Evolutionary conservation across 1,139 yeast genomes (phyloP), one percentile per base, ranked within the genome.

Genomic region (Hanseniaspora uvarum): DNA sequence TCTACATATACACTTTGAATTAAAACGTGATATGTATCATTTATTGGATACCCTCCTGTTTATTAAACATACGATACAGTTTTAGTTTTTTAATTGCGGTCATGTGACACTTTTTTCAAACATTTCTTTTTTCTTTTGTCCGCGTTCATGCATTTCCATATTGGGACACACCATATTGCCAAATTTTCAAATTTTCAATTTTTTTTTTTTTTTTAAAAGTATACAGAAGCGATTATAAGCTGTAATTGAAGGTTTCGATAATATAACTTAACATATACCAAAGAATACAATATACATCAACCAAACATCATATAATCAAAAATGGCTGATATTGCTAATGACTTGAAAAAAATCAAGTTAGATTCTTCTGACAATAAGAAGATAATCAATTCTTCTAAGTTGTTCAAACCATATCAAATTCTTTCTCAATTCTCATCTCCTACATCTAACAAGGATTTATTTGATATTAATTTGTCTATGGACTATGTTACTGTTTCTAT

Each of bases 371-470:
- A 36, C 12, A 12, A 26, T 6, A 37, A 38, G 5, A 44, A 19
- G 23, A 21, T 44, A 12, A 44, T 50, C 39, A 50, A 50, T 49
- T 50, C 53, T 18, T 50, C 53, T 8, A 50, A 50, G 33, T 49
- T 50, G 11, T 50, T 50, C 26, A 50, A 50, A 30, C 53, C 53
- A 16, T 50, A 43, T 24, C 53, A 50, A 37, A 50, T 50, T 16
- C 36, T 50, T 21, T 50, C 53, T 10, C 53, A 50, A 14, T 50
- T 50, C 33, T 50, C 53, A n/a, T 49, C 53, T 26, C 39, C 53
- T 28, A 30, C 46, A 23, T 36, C 31, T 16, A 50, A 50, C 39
- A 50, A 50, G 26, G 46, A 44, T n/a, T 8, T 50, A 5, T 50
- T 50, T 44, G 53, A 50, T 8, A 12, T 44, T 5, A 50, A 50